Conservation (phyloP, 306 rosid species). For the Citrullus colocynthis region DNA sequence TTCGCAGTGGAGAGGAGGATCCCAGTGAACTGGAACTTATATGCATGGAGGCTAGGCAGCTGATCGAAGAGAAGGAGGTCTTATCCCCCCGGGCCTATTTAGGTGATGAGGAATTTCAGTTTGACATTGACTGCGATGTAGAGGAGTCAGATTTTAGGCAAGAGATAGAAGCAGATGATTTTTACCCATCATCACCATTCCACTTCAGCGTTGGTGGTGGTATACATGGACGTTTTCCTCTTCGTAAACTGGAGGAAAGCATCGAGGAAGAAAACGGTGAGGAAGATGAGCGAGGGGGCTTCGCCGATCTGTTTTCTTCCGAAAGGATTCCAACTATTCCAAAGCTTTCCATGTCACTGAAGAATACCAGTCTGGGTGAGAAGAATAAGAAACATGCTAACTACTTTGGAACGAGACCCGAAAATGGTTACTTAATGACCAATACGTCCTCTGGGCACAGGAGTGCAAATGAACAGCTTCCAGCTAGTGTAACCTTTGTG, state of each 20-base stretch:
- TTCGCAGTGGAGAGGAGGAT: slow-evolving; percentile 73
- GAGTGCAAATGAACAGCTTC: slow-evolving; percentile 93
- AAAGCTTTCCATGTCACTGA: slow-evolving; percentile 50
- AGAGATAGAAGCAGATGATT: slow-evolving; percentile 29
- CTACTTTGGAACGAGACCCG: slow-evolving; percentile 33
- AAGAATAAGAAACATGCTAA: slow-evolving; percentile 37
- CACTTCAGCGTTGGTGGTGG: slow-evolving; percentile 37
- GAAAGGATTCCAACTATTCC: slow-evolving; percentile 32
- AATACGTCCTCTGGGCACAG: slow-evolving; percentile 68
- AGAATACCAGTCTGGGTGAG: slow-evolving; percentile 40
- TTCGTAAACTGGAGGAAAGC: slow-evolving; percentile 77
- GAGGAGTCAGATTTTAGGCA: slow-evolving; percentile 19
- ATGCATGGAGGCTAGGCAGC: slow-evolving; percentile 73
- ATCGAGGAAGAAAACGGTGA: slow-evolving; percentile 59
- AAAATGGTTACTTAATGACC: slow-evolving; percentile 25
- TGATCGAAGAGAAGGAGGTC: slow-evolving; percentile 53
- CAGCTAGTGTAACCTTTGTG: slow-evolving; percentile 70
- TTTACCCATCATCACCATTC: slow-evolving; percentile 23
- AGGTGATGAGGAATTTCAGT: slow-evolving; percentile 42
- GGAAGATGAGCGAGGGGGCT: slow-evolving; percentile 30
- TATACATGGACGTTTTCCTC: slow-evolving; percentile 30
- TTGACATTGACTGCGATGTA: slow-evolving; percentile 66
- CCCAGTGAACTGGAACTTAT: slow-evolving; percentile 93
- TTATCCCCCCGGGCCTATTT: slow-evolving; percentile 42
- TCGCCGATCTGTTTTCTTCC: slow-evolving; percentile 11